Evolutionary conservation across 306 rosid species (phyloP), one percentile per base, ranked within the genome.

Genomic region (Pyrus betulifolia): DNA sequence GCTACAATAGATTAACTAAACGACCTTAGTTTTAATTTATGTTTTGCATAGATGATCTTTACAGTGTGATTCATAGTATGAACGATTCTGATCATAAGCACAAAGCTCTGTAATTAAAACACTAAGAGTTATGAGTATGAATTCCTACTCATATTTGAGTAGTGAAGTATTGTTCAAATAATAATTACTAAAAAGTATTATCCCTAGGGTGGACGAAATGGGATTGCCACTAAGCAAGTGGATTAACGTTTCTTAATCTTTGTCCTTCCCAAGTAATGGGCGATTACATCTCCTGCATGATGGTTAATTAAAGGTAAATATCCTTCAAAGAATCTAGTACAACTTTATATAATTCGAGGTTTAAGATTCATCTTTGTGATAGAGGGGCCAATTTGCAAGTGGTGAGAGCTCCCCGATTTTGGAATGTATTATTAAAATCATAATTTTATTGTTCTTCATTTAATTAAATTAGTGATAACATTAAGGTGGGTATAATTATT

Each of bases 211-310:
- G 70, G 27, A 62, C 55, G 68, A 62, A 27, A 75, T 80, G 72
- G 69, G 71, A 40, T 62, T 70, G 55, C 52, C 84, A 80, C 84
- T 75, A 28, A 80, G 72, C 31, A 75, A 75, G 76, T 70, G 79
- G 69, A 75, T 75, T 70, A 62, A 44, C 66, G 30, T 58, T 75
- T 52, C 66, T 21, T 40, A 44, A 61, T 46, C 70, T 21, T 74
- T 62, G 70, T 74, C 78, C 18, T 63, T 25, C 61, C 22, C 28
- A 8, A 62, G 31, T 74, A 45, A 70, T 74, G 78, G 78, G 78
- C n/a, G 78, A 74, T 74, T 62, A 46, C 46, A 74, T 62, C 45
- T 62, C 22, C 45, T 62, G 78, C 70, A 63, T 74, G 49, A 74
- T 62, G 25, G 46, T 62, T 74, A 74, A 62, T 74, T 74, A 62